These are phyloP conservation scores for Tulasnella sp. DNA, from an alignment of 768 basidiomycete genomes.

Conservation along the genomic window DNA sequence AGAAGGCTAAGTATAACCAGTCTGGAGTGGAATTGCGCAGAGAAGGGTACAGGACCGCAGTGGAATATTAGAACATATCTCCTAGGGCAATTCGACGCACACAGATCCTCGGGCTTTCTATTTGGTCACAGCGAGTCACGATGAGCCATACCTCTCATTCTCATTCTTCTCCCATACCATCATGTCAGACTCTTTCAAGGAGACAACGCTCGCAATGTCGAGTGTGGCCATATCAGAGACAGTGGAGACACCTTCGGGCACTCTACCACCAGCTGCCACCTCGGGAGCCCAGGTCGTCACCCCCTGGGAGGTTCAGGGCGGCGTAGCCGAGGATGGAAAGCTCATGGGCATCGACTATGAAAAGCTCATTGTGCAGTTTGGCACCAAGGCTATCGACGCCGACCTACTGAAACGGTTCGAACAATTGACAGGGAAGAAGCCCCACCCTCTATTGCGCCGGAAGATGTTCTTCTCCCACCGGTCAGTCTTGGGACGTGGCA, in stretches of 20 bases:
- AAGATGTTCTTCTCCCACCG: conserved; percentile 98
- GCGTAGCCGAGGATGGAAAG: conserved; percentile 75
- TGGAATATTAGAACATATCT: no score
- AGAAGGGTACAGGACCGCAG: no score
- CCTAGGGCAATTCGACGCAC: no score
- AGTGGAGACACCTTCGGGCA: background rate
- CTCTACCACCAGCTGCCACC: background rate
- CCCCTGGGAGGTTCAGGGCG: conserved; percentile 96
- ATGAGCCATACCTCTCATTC: background rate
- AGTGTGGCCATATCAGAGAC: conserved; percentile 9
- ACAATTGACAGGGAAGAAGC: conserved; percentile 72
- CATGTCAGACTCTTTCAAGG: conserved; percentile 10
- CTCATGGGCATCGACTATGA: conserved; percentile 94
- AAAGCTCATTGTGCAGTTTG: conserved; percentile 89
- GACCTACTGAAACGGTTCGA: conserved; percentile 82
- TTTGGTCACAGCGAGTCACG: background rate
- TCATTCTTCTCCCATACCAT: background rate
- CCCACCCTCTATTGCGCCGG: conserved; percentile 78
- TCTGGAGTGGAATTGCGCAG: background rate
- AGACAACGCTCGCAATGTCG: conserved; percentile 11
- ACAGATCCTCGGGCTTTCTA: conserved; percentile 3
- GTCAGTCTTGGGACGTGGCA: conserved; percentile 39
- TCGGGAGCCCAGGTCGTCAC: conserved; percentile 67
- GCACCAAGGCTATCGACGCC: conserved; percentile 68
- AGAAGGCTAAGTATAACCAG: background rate